Evolutionary conservation across 352 stramenopile genomes (phyloP).

Genomic region (Phytophthora sp.): DNA sequence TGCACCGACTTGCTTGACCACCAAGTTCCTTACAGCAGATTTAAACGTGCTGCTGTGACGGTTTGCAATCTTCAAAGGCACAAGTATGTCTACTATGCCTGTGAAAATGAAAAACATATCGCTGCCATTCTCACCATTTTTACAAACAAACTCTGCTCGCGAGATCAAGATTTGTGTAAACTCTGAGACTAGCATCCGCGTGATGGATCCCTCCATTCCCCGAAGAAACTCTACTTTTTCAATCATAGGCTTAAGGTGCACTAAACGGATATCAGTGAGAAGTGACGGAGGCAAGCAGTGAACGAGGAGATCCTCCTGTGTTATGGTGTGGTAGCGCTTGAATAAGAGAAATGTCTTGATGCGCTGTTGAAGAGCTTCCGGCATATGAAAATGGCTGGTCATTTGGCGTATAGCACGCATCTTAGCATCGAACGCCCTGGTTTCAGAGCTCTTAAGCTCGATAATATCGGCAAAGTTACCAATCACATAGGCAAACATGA

Average conservation of each 20-base stretch:
- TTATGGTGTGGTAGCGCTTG: slow-evolving; percentile 73
- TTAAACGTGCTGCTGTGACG: slow-evolving; percentile 17
- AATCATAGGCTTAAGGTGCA: slow-evolving; percentile 75
- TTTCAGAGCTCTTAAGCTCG: slow-evolving; percentile 63
- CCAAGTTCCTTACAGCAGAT: slow-evolving; percentile 10
- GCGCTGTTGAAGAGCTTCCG: slow-evolving; percentile 41
- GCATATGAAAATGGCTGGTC: slow-evolving; percentile 60
- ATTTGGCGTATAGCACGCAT: slow-evolving; percentile 64
- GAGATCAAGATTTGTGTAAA: slow-evolving; percentile 68
- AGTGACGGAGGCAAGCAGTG: slow-evolving; percentile 69
- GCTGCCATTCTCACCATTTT: slow-evolving; percentile 54
- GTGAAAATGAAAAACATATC: slow-evolving; percentile 85
- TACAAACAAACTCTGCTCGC: slow-evolving; percentile 62
- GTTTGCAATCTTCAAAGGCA: slow-evolving; percentile 22
- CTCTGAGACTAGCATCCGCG: slow-evolving; percentile 70
- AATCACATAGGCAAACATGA: slow-evolving; percentile 79
- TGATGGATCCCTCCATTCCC: slow-evolving; percentile 62
- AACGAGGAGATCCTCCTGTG: slow-evolving; percentile 64
- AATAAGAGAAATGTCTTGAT: slow-evolving; percentile 77
- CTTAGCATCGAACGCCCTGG: slow-evolving; percentile 66
- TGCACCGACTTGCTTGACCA: not conserved
- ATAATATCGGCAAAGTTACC: slow-evolving; percentile 75
- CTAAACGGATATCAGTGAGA: slow-evolving; percentile 70
- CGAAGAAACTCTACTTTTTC: slow-evolving; percentile 70
- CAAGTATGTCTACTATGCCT: slow-evolving; percentile 47